Evolutionary conservation across 2,329 filamentous ascomycete genomes (phyloP).

Genomic region (Diaporthe velutina): DNA sequence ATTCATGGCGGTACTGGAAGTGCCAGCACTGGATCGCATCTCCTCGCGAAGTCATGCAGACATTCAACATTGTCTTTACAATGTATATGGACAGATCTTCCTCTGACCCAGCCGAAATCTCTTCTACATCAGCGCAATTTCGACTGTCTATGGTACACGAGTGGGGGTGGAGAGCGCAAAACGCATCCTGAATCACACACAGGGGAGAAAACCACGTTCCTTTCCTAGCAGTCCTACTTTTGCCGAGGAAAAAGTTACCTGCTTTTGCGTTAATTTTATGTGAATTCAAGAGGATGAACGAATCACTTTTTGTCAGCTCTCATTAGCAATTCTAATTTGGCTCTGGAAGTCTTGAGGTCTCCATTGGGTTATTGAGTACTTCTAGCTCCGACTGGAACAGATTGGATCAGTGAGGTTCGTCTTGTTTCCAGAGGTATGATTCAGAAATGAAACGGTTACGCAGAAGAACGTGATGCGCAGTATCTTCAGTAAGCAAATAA

Average conservation of each 20-base stretch:
- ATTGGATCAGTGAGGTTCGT: neutral
- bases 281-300: too few species aligned
- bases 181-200: neutral
- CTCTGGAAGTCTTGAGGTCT: too few species aligned
- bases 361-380: too few species aligned
- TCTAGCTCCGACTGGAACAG: too few species aligned
- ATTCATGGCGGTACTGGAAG: neutral
- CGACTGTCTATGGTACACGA: slow-evolving; percentile 46
- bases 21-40: neutral
- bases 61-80: neutral
- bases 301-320: too few species aligned
- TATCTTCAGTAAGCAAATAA: neutral
- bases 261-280: too few species aligned
- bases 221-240: neutral
- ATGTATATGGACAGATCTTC: neutral
- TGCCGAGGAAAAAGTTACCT: too few species aligned
- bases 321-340: too few species aligned
- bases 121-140: slow-evolving; percentile 48
- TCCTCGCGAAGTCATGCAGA: neutral
- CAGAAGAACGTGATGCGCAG: neutral
- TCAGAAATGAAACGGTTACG: neutral
- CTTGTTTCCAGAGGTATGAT: neutral
- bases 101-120: slow-evolving; percentile 49
- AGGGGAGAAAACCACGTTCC: neutral
- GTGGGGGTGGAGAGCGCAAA: slow-evolving; percentile 45